Conservation (phyloP, 169 alveolate genomes). For the Cryptosporidium sp. region DNA sequence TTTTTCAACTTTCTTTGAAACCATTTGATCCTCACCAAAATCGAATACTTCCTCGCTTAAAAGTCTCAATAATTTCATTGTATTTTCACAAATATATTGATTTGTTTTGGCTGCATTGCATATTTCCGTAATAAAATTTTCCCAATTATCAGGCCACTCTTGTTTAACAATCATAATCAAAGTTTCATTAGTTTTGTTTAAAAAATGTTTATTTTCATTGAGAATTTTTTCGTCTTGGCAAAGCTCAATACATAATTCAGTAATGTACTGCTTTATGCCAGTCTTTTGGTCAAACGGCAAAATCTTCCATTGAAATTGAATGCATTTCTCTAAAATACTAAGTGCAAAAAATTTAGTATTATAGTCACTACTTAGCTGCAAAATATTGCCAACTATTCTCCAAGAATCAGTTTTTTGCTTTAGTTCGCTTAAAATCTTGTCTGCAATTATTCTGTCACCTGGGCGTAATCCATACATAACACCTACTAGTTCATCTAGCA, state of each 20-base stretch:
- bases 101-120: constrained; percentile 94
- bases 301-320: constrained; percentile 89
- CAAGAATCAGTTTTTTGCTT: constrained; percentile 90
- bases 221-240: constrained; percentile 85
- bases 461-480: constrained; percentile 87
- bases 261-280: constrained; percentile 89
- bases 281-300: constrained; percentile 86
- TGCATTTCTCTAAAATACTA: constrained; percentile 88
- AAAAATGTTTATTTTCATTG: constrained; percentile 84
- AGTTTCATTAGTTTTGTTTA: constrained; percentile 89
- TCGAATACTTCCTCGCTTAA: constrained; percentile 96
- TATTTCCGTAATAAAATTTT: constrained; percentile 97
- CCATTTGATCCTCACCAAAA: constrained; percentile 92
- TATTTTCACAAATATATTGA: constrained; percentile 97
- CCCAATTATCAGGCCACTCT: constrained; percentile 99
- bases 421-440: constrained; percentile 87
- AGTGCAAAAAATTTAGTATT: constrained; percentile 91
- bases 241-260: constrained; percentile 81
- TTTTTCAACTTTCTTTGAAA: constrained; percentile 85
- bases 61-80: constrained; percentile 95
- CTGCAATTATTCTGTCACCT: constrained; percentile 88
- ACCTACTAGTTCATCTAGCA: constrained; percentile 88
- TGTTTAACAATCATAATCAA: constrained; percentile 91
- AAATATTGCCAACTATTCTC: constrained; percentile 90
- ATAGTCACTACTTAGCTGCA: constrained; percentile 85